Percentiles rank a stretch among this genome's conserved stretches.
Conservation (phyloP, 1,284 basidiomycete genomes). For the Malassezia furfur region DNA sequence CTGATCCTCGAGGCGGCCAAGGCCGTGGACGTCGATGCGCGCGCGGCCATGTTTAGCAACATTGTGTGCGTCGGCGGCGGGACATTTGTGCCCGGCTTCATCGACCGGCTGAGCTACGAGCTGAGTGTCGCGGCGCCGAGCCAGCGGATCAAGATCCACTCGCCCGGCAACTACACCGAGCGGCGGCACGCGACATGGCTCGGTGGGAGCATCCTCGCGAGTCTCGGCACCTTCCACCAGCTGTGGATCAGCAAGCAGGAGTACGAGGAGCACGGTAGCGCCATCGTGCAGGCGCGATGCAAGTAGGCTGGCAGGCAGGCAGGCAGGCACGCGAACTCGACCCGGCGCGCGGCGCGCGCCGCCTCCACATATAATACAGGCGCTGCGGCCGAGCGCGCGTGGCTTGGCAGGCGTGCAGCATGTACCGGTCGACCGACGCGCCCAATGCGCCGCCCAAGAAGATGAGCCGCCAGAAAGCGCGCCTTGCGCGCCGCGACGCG, state of each 20-base stretch:
- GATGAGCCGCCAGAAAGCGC: conserved; percentile 28
- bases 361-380: conserved; percentile 12
- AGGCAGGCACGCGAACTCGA: too few species aligned
- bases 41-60: conserved; percentile 78
- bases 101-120: conserved; percentile 74
- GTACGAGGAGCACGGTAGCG: conserved; percentile 44
- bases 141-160: conserved; percentile 45
- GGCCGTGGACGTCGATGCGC: conserved; percentile 80
- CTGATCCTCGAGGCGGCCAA: conserved; percentile 71
- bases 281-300: conserved; percentile 44
- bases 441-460: neutral
- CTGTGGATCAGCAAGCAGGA: conserved; percentile 47
- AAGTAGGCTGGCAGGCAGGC: conserved; percentile 27
- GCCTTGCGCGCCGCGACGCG: conserved; percentile 19
- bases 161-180: conserved; percentile 44
- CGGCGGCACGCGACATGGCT: conserved; percentile 44
- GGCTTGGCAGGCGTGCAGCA: too few species aligned
- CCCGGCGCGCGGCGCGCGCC: too few species aligned
- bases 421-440: too few species aligned
- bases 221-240: conserved; percentile 46
- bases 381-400: too few species aligned
- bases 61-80: conserved; percentile 90
- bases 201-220: conserved; percentile 41
- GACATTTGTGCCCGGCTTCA: conserved; percentile 73
- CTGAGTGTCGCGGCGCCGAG: conserved; percentile 67